Conservation (phyloP, 2,329 filamentous ascomycete genomes). For the Myriosclerotinia duriaeana region DNA sequence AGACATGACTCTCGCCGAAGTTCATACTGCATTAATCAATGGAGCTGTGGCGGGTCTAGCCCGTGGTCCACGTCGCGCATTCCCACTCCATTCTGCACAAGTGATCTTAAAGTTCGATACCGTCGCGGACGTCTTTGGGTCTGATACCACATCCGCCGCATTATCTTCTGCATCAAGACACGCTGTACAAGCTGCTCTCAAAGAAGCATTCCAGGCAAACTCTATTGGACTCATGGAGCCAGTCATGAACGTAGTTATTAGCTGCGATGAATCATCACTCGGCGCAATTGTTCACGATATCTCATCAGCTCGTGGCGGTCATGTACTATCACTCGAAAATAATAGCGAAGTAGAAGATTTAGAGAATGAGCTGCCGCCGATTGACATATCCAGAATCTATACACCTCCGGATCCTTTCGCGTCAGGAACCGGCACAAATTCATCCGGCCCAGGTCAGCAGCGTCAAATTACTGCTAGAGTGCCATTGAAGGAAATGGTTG, state of each 20-base stretch:
- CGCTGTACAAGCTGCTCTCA: slow-evolving; percentile 69
- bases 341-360: slow-evolving; percentile 32
- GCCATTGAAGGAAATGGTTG: slow-evolving; percentile 93
- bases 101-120: slow-evolving; percentile 71
- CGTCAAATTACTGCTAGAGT: slow-evolving; percentile 78
- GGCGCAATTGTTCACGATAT: slow-evolving; percentile 83
- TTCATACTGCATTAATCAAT: slow-evolving; percentile 64
- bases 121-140: slow-evolving; percentile 60
- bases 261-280: slow-evolving; percentile 77
- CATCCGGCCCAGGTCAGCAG: slow-evolving; percentile 51
- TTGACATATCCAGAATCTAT: slow-evolving; percentile 77
- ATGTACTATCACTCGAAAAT: slow-evolving; percentile 67
- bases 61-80: slow-evolving; percentile 76
- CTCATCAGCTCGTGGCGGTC: slow-evolving; percentile 68
- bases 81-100: slow-evolving; percentile 74
- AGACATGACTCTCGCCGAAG: slow-evolving; percentile 49
- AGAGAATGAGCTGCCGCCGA: slow-evolving; percentile 40
- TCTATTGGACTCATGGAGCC: slow-evolving; percentile 79
- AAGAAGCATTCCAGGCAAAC: slow-evolving; percentile 54
- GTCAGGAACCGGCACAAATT: slow-evolving; percentile 48
- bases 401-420: slow-evolving; percentile 82
- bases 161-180: slow-evolving; percentile 65
- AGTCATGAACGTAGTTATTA: slow-evolving; percentile 87
- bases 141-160: slow-evolving; percentile 65
- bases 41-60: slow-evolving; percentile 82